Evolutionary conservation across 108 stramenopile species (phyloP), one percentile per base, ranked within the genome.

Genomic region (Epithemia pelagica): DNA sequence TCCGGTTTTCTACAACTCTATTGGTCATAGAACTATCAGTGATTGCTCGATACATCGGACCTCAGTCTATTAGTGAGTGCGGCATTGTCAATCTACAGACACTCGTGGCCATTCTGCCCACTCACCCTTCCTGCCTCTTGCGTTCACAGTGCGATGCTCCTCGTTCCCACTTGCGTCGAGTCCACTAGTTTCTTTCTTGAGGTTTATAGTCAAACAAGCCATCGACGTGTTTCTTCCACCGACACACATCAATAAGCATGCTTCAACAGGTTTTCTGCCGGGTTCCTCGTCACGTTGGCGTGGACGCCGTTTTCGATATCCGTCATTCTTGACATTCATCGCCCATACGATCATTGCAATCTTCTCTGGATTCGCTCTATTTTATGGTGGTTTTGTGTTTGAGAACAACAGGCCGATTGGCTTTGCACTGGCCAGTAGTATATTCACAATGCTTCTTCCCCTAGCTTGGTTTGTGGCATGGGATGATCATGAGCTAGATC

Each of bases 141-240:
- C 52, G 28, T 26, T 66, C 26, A n/a, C 56, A 69, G 68, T 69
- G 21, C 61, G 68, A 52, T 69, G 68, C 23, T 69, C 68, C 10
- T 30, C 68, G 18, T 46, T 69, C 20, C 68, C 68, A 15, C 21
- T 69, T 18, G 37, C 51, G 27, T 62, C 61, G 5, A 46, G 31
- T 31, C 68, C 68, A 2, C 15, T 69, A 20, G 37, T 24, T 15
- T 25, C 58, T 15, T 54, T 33, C 1, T 52, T 52, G 18, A 15
- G 20, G 18, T 20, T 19, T 52, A 15, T 20, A 20, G 15, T 52
- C 52, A 20, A 19, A 15, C 52, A 52, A 15, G 18, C 20, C 15
- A 20, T 19, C 52, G 18, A 15, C 52, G 20, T 19, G 20, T 15
- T 19, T 52, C 52, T 19, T 52, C 20, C 52, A 19, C 52, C 15